Percentiles rank a stretch among this genome's conserved stretches.
These are phyloP conservation scores for Penicillium verhagenii DNA, from an alignment of 495 filamentous ascomycete genomes.

Conservation along the genomic window DNA sequence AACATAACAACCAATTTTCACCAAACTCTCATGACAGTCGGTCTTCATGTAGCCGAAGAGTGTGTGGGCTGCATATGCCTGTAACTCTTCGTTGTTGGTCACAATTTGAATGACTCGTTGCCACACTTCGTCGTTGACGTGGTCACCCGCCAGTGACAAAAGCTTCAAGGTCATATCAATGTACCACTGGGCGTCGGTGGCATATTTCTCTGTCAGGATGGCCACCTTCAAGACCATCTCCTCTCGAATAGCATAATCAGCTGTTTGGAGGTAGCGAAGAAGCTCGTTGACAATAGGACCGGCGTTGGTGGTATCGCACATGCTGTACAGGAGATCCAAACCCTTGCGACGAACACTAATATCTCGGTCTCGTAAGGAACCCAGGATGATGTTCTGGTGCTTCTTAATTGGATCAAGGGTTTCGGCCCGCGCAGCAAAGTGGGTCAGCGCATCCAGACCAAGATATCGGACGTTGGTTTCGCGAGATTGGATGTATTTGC, in stretches of 20 bases:
- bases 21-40: conserved; percentile 93
- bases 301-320: conserved; percentile 95
- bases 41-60: conserved; percentile 86
- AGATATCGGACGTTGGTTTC: conserved; percentile 99
- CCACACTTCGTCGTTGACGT: conserved; percentile 99
- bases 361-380: conserved; percentile 90
- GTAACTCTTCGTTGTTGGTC: conserved; percentile 97
- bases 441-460: conserved; percentile 96
- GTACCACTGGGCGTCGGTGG: conserved; percentile 98
- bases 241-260: conserved; percentile 95
- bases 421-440: conserved; percentile 91
- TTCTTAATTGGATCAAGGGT: conserved; percentile 97
- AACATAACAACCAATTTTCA: conserved; percentile 96
- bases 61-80: conserved; percentile 93
- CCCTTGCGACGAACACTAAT: conserved; percentile 97
- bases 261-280: conserved; percentile 89
- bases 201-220: conserved; percentile 97
- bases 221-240: conserved; percentile 99
- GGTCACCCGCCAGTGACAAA: conserved; percentile 94
- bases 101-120: conserved; percentile 99
- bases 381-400: conserved; percentile 93
- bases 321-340: conserved; percentile 96
- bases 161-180: conserved; percentile 95
- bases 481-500: conserved; percentile 93
- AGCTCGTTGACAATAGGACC: conserved; percentile 91